phyloP scores from a whole-genome alignment of 805 yeast genomes.

The Tetrapisispora namnaoensis region DNA sequence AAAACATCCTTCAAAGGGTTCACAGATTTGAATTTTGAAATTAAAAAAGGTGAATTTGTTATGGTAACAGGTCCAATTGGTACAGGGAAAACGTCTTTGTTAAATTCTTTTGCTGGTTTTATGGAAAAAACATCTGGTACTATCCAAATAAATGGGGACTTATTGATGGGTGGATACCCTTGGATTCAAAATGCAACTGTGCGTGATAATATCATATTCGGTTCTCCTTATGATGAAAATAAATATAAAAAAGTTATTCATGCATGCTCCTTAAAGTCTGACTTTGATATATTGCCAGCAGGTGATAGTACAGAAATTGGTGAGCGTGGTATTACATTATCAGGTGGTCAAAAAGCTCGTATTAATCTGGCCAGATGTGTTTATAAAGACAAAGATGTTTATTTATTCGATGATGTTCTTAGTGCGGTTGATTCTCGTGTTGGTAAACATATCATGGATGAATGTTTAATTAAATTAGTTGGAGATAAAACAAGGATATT shows the following conservation, averaged over 20 bases:
- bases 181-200: constrained; percentile 83
- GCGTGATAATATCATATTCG: constrained; percentile 64
- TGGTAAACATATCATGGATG: constrained; percentile 66
- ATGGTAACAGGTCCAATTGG: constrained; percentile 61
- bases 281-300: constrained; percentile 55
- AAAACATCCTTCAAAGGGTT: constrained; percentile 35
- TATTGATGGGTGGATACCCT: constrained; percentile 52
- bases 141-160: constrained; percentile 43
- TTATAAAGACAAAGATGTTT: constrained; percentile 56
- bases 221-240: constrained; percentile 40
- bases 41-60: constrained; percentile 59
- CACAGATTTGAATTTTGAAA: constrained; percentile 40
- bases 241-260: constrained; percentile 46
- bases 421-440: constrained; percentile 84
- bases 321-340: constrained; percentile 73
- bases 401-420: constrained; percentile 67
- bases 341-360: constrained; percentile 89
- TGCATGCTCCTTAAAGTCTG: constrained; percentile 60
- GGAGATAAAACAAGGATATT: constrained; percentile 54
- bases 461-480: constrained; percentile 55
- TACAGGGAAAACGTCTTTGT: constrained; percentile 67
- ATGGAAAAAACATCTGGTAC: constrained; percentile 50
- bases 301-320: constrained; percentile 78
- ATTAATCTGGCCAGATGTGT: constrained; percentile 72
- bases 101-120: constrained; percentile 61